These are phyloP conservation scores for Cyclotella baltica DNA, from an alignment of 108 stramenopile species.

Conservation along the genomic window DNA sequence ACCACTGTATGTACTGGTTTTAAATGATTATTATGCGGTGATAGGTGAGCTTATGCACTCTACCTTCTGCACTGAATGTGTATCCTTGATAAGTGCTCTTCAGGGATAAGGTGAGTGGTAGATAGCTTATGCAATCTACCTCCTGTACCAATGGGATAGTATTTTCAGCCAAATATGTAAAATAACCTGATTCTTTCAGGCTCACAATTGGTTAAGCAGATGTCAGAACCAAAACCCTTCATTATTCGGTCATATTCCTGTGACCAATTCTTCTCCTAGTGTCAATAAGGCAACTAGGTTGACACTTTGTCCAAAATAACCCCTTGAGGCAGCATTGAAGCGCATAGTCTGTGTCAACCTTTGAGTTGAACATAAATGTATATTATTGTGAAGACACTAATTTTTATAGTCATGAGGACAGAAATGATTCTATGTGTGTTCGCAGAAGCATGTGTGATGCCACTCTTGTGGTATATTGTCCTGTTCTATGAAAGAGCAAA, in stretches of 20 bases:
- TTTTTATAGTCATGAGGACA: background rate
- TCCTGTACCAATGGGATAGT: constrained; percentile 66
- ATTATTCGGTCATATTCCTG: constrained; percentile 63
- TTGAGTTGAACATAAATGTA: background rate
- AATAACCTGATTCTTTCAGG: constrained; percentile 54
- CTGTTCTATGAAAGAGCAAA: background rate
- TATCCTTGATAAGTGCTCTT: constrained; percentile 44
- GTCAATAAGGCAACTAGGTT: too few relatives aligned
- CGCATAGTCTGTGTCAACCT: too few relatives aligned
- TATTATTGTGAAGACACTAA: background rate
- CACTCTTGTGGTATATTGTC: background rate
- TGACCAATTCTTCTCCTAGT: constrained; percentile 55
- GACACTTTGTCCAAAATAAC: too few relatives aligned
- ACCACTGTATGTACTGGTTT: constrained; percentile 41
- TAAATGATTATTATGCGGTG: constrained; percentile 11
- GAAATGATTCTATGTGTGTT: background rate
- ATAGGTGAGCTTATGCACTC: constrained; percentile 29
- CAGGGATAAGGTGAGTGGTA: constrained; percentile 86
- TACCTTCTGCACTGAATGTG: constrained; percentile 29
- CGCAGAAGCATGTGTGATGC: background rate
- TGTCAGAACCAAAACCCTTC: constrained; percentile 85
- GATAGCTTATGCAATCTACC: too few relatives aligned
- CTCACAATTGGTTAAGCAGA: constrained; percentile 32
- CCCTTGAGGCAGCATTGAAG: too few relatives aligned
- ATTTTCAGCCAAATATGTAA: constrained; percentile 66